These are phyloP conservation scores for Helianthus tuberosus DNA, from an alignment of 129 eudicot genomes.

Conservation along the genomic window DNA sequence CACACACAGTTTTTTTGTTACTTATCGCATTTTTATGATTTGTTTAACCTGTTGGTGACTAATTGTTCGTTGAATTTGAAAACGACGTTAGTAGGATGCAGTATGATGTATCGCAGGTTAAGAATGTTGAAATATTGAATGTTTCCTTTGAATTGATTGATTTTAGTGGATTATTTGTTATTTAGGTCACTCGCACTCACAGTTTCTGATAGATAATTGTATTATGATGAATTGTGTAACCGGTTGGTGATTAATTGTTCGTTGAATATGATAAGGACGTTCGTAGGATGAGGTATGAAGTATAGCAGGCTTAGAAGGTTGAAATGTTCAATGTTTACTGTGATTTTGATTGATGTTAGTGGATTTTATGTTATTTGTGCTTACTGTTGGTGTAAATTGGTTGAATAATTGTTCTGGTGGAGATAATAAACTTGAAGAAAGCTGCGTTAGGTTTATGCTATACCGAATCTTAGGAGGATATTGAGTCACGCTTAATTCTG, in stretches of 20 bases:
- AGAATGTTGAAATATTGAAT: neutral
- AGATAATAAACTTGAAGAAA: neutral
- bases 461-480: neutral
- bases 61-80: conserved; percentile 10
- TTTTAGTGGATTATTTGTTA: conserved; percentile 1
- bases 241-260: conserved; percentile 4
- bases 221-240: neutral
- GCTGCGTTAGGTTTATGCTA: neutral
- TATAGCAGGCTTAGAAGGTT: neutral
- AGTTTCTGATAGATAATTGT: neutral
- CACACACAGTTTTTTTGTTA: conserved; percentile 2
- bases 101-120: neutral
- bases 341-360: neutral
- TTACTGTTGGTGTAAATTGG: neutral
- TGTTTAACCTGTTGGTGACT: conserved; percentile 4
- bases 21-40: neutral
- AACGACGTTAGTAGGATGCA: neutral
- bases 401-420: conserved; percentile 18
- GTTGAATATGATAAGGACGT: neutral
- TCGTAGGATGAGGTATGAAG: neutral
- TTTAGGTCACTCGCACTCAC: conserved; percentile 13
- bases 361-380: conserved; percentile 1
- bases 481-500: neutral
- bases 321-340: neutral
- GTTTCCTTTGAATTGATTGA: conserved; percentile 1